Evolutionary conservation across 164 flowering plant species (phyloP), one percentile per base, ranked within the genome.

Genomic region (Platanus orientalis): DNA sequence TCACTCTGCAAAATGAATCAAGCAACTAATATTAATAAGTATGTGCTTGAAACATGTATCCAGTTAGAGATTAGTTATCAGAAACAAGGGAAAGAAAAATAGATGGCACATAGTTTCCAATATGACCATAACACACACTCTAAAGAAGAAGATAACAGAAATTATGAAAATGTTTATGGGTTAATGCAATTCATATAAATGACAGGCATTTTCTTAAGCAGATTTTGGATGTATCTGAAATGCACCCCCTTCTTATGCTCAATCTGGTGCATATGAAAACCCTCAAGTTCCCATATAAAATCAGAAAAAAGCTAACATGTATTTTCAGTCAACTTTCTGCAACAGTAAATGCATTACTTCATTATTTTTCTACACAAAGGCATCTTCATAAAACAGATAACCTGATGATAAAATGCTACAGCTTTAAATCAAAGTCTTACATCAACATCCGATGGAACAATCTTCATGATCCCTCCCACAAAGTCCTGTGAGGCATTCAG

Each of bases 401-500:
- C 1, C 17, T 26, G 16, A n/a, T n/a, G n/a, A 28, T 53, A 27
- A 61, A 57, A 23, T 23, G 20, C 52, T 20, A 55, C 1, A 13
- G 21, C 17, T 21, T 27, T n/a, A 14, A 9, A 29, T 4, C 2
- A 7, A 57, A 11, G 6, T 83, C 97, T 86, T 80, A 90, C 97
- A 76, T 89, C 90, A 61, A 86, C 77, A 44, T 88, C 96, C 6
- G 87, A 75, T 13, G 99, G 99, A 58, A 94, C 92, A 57, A 91
- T 89, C 78, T 89, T 94, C 97, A 89, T 83, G 61, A 91, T 85
- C 50, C 96, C 97, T 64, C 83, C 73, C 59, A 81, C 85, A 73
- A 89, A 85, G 68, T 91, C 99, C 58, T 84, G 85, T 29, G 97
- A 68, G 61, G 81, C 71, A 75, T 49, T 80, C 27, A 64, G 67